These are phyloP conservation scores for Blastobotrys elegans DNA, from an alignment of 1,139 yeast genomes.

Conservation along the genomic window DNA sequence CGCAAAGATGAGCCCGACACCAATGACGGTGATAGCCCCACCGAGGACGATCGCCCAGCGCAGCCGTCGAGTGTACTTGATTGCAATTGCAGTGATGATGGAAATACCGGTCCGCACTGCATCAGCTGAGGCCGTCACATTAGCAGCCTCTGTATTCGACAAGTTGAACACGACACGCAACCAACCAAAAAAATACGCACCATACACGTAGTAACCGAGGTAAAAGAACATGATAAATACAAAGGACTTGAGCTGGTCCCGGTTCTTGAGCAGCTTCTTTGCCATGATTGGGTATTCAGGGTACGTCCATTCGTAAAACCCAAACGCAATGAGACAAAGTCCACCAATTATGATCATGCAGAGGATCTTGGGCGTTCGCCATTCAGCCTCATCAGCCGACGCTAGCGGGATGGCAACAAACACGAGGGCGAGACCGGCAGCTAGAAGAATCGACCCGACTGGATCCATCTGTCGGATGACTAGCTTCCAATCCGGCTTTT, in stretches of 20 bases:
- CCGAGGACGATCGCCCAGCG: conserved; percentile 59
- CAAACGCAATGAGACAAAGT: conserved; percentile 14
- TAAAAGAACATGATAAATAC: conserved; percentile 16
- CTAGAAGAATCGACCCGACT: conserved; percentile 17
- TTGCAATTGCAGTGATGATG: conserved; percentile 50
- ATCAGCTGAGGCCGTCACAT: conserved; percentile 54
- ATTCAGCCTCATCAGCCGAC: conserved; percentile 13
- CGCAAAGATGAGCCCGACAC: conserved; percentile 40
- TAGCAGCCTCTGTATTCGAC: conserved; percentile 55
- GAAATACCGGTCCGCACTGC: conserved; percentile 40
- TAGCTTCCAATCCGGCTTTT: neutral
- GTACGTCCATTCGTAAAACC: conserved; percentile 15
- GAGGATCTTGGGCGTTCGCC: conserved; percentile 16
- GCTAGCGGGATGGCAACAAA: conserved; percentile 22
- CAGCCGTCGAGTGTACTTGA: conserved; percentile 43
- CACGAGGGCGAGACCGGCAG: conserved; percentile 19
- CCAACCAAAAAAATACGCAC: conserved; percentile 29
- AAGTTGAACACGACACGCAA: conserved; percentile 52
- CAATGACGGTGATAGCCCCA: conserved; percentile 46
- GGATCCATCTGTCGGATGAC: conserved; percentile 14
- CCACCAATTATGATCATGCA: conserved; percentile 16
- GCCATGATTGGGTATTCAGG: conserved; percentile 18
- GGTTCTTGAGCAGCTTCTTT: conserved; percentile 12
- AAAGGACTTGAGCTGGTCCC: conserved; percentile 15
- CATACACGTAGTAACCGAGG: conserved; percentile 18